Evolutionary conservation across 2,329 filamentous ascomycete genomes (phyloP).

Genomic region (Geosmithia morbida): DNA sequence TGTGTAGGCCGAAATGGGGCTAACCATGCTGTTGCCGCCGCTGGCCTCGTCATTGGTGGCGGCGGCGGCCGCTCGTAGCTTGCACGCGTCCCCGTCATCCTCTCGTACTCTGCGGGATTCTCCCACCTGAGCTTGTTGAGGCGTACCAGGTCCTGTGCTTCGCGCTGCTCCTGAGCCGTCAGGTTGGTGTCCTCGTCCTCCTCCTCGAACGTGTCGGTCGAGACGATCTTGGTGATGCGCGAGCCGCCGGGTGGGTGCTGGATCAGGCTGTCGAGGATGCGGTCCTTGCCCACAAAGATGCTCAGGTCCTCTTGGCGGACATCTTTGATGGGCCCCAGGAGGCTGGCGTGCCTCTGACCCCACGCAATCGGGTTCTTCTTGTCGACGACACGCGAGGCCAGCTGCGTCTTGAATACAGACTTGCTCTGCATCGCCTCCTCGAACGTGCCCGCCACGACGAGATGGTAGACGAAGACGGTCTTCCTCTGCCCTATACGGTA

Average conservation of each 20-base stretch:
- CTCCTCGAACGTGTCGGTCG: constrained; percentile 59
- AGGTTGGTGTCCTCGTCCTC: constrained; percentile 44
- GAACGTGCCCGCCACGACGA: constrained; percentile 65
- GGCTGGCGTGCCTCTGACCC: constrained; percentile 40
- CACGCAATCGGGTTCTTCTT: constrained; percentile 61
- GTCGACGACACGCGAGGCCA: constrained; percentile 70
- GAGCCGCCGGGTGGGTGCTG: constrained; percentile 10
- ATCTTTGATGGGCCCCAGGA: constrained; percentile 43
- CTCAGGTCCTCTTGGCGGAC: constrained; percentile 35
- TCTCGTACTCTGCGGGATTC: constrained; percentile 16
- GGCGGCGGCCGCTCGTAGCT: background rate
- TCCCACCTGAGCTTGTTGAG: constrained; percentile 16
- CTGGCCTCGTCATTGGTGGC: background rate
- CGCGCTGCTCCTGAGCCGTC: constrained; percentile 43
- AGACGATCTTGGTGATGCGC: constrained; percentile 29
- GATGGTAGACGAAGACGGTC: constrained; percentile 70
- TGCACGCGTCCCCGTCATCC: constrained; percentile 1
- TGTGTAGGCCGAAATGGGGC: background rate
- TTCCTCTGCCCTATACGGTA: constrained; percentile 78
- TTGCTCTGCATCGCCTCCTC: constrained; percentile 62
- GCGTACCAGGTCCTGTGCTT: constrained; percentile 27
- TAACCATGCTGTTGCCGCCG: background rate
- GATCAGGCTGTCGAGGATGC: constrained; percentile 37
- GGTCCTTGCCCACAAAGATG: constrained; percentile 46
- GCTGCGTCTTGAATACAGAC: constrained; percentile 68